Base-by-base conservation (phyloP, 768 basidiomycete species). In the Amanita phalloides region DNA sequence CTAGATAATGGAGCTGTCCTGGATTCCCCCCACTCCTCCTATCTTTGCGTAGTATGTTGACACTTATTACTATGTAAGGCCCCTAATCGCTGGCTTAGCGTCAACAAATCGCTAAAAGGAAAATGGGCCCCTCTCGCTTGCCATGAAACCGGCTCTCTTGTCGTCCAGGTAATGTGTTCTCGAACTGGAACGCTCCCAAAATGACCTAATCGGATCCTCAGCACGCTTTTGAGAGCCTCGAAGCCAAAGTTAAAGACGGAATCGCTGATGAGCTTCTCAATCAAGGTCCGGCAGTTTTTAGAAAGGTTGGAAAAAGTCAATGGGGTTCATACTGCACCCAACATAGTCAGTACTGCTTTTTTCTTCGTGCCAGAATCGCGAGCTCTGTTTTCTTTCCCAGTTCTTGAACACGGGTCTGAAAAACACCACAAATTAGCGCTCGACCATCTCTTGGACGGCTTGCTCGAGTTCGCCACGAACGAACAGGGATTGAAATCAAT, bases 101-200 rank as follows among this genome's bases (percentile, higher is more conserved):
- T 92, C 58, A 91, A 92, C 66, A 87, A 84, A 57, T 87, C 90
- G 0, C 69, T 92, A 56, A 86, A 86, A 58, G 89, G 90, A 17
- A 88, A 90, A 61, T 91, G 90, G 90, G 89, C 90, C 0, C 77
- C 87, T 8, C 75, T 92, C 41, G 90, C 90, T 9, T 92, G 90
- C 60, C 90, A 92, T 60, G 90, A 92, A 67, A 92, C 90, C 0
- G 90, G 90, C 6, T 91, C 88, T 17, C 76, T 91, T 23, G 88
- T 91, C 44, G 88, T 90, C 45, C 88, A 90, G 77, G 88, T 88
- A 60, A 54, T 65, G 48, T 14, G 57, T 13, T 33, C 4, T 49
- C 5, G 28, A 30, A 48, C 4, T 46, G 6, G 5, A 36, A n/a
- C 7, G 17, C 39, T 13, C 14, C 4, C 23, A 44, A 38, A 32